phyloP scores from a whole-genome alignment of 2,329 filamentous ascomycete genomes.

The Cercospora sesami region DNA sequence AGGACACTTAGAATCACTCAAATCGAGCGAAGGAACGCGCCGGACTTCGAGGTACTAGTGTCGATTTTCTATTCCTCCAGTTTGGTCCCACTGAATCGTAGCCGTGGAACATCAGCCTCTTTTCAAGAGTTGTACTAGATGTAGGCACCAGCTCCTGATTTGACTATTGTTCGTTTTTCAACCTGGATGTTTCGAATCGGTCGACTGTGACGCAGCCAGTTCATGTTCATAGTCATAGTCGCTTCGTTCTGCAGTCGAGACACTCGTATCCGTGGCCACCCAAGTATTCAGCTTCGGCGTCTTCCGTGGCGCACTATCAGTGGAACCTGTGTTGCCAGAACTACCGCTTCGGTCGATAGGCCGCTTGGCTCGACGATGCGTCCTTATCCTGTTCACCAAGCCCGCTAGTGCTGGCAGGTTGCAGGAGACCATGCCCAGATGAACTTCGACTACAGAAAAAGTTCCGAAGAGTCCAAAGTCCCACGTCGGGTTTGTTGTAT shows the following conservation, averaged over 20 bases:
- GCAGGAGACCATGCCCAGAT: slow-evolving; percentile 17
- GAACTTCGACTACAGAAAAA: slow-evolving; percentile 18
- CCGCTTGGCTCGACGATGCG: background rate
- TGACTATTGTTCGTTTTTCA: background rate
- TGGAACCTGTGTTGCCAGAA: background rate
- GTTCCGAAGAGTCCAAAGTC: slow-evolving; percentile 19
- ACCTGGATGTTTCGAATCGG: background rate
- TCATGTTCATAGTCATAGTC: slow-evolving; percentile 3
- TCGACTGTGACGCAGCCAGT: background rate
- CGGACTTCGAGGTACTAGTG: too few species aligned
- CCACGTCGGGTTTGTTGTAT: slow-evolving; percentile 19
- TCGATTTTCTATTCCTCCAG: background rate
- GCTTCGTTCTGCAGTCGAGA: background rate
- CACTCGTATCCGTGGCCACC: background rate
- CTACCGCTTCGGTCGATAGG: background rate
- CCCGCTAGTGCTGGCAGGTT: slow-evolving; percentile 22
- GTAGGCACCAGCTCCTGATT: background rate
- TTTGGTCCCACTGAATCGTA: background rate
- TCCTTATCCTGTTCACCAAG: slow-evolving; percentile 16
- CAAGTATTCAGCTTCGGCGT: slow-evolving; percentile 1
- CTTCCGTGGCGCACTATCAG: background rate
- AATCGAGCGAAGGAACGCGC: too few species aligned
- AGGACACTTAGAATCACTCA: too few species aligned
- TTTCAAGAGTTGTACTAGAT: background rate
- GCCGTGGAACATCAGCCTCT: background rate